Base-by-base conservation (phyloP, 2,329 filamentous ascomycete genomes). In the Didymella segeticola region DNA sequence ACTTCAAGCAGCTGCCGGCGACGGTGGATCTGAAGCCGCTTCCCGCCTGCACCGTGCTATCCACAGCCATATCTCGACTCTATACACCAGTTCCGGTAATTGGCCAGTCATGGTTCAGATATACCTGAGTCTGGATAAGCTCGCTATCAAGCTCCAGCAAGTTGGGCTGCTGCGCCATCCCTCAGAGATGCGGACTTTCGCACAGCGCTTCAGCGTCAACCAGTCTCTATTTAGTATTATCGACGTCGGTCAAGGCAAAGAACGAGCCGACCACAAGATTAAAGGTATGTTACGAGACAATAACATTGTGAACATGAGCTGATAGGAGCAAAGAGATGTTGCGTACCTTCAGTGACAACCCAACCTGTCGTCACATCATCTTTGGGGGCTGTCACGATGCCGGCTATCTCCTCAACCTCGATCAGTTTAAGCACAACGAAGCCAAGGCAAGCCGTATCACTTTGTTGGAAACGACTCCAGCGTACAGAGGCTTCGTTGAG, bases 371-470 rank as follows among this genome's bases (percentile, higher is more conserved):
- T 53, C 77, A 79, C 51, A 76, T 80, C 61, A 73, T 80, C 58
- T 80, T 81, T 55, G 78, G 76, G 17, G 78, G 77, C 7, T 79
- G 76, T 55, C 76, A 79, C 50, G 79, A 81, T 62, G 75, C 77
- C 36, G 78, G 78, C 26, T 80, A 77, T 53, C 70, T 80, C 26
- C 69, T 76, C 19, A 77, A 76, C 22, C 71, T 81, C 42, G 78
- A 79, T 43, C 71, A 75, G 11, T 79, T 79, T 66, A 77, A 77
- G 43, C 73, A 77, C 55, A 73, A 80, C 47, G 47, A 64, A 25
- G 48, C 54, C 30, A 72, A 70, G 34, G 69, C 73, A 20, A 63
- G 69, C 25, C 74, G 74, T 3, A 75, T 81, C 43, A 79, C 78
- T 3, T 66, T 82, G 19, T 69, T 82, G 38, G 77, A 80, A 51